Percentiles rank a stretch among this genome's conserved stretches.
These are phyloP conservation scores for Pleoardoris graminearum DNA, from an alignment of 2,329 filamentous ascomycete species.

Conservation along the genomic window DNA sequence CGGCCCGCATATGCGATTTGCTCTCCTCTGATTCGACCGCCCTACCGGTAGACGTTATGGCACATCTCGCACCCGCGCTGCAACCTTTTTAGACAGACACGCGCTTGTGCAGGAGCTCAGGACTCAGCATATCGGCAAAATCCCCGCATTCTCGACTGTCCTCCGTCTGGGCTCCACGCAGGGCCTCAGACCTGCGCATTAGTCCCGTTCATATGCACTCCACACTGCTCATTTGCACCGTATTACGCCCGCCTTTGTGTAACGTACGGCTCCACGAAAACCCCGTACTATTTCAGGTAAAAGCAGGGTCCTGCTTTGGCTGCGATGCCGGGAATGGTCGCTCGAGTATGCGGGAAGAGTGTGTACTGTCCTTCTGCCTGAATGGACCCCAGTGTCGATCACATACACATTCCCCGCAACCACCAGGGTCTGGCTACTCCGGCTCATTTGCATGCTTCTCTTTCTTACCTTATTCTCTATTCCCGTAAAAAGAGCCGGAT, in stretches of 20 bases:
- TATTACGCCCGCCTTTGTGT: slow-evolving; percentile 10
- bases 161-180: slow-evolving; percentile 15
- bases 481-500: slow-evolving; percentile 8
- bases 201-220: slow-evolving; percentile 19
- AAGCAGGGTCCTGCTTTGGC: slow-evolving; percentile 8
- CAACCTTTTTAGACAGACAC: slow-evolving; percentile 22
- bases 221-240: slow-evolving; percentile 9
- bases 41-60: slow-evolving; percentile 22
- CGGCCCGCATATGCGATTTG: slow-evolving; percentile 31
- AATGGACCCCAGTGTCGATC: slow-evolving; percentile 26
- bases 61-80: slow-evolving; percentile 12
- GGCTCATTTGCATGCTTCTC: slow-evolving; percentile 17
- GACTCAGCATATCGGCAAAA: slow-evolving; percentile 31
- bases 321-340: slow-evolving; percentile 3
- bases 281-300: slow-evolving; percentile 10
- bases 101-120: slow-evolving; percentile 19
- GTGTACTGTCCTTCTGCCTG: slow-evolving; percentile 24
- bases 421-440: slow-evolving; percentile 14
- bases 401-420: slow-evolving; percentile 24
- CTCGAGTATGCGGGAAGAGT: not conserved
- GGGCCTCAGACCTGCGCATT: slow-evolving; percentile 28
- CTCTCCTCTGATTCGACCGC: slow-evolving; percentile 23
- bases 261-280: slow-evolving; percentile 1
- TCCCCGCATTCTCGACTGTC: slow-evolving; percentile 30
- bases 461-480: slow-evolving; percentile 5